Conservation (phyloP, 2,329 filamentous ascomycete species). For the Pseudogymnoascus verrucosus region DNA sequence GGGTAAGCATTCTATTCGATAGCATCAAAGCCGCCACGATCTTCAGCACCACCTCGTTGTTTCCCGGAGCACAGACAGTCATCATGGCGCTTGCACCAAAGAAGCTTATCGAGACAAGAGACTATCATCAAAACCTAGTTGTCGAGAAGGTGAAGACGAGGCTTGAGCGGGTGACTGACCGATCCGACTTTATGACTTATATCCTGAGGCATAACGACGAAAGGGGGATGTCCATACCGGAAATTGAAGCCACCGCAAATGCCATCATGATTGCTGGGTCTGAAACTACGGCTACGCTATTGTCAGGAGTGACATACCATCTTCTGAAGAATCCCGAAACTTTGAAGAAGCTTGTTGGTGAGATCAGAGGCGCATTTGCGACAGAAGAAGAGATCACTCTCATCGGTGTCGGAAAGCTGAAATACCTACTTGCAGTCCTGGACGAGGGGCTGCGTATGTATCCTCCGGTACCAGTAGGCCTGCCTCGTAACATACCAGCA, state of each 20-base stretch:
- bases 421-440: conserved; percentile 31
- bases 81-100: not conserved
- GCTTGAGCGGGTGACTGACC: not conserved
- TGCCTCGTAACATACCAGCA: conserved; percentile 14
- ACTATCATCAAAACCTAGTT: not conserved
- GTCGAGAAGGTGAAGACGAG: conserved; percentile 10
- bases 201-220: conserved; percentile 15
- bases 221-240: conserved; percentile 9
- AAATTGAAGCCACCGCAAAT: conserved; percentile 11
- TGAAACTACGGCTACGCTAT: conserved; percentile 42
- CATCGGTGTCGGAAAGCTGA: conserved; percentile 12
- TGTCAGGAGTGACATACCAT: conserved; percentile 33
- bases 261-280: conserved; percentile 36
- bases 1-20: conserved; percentile 23
- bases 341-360: conserved; percentile 32
- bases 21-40: conserved; percentile 17
- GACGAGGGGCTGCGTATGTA: conserved; percentile 30
- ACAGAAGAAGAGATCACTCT: conserved; percentile 19
- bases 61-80: not conserved
- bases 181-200: conserved; percentile 12
- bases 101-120: not conserved
- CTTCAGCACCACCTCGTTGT: not conserved
- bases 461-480: conserved; percentile 18
- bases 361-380: conserved; percentile 34
- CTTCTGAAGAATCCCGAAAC: conserved; percentile 31